Conservation (phyloP, 805 yeast genomes). For the Jamesozyma lodderae region DNA sequence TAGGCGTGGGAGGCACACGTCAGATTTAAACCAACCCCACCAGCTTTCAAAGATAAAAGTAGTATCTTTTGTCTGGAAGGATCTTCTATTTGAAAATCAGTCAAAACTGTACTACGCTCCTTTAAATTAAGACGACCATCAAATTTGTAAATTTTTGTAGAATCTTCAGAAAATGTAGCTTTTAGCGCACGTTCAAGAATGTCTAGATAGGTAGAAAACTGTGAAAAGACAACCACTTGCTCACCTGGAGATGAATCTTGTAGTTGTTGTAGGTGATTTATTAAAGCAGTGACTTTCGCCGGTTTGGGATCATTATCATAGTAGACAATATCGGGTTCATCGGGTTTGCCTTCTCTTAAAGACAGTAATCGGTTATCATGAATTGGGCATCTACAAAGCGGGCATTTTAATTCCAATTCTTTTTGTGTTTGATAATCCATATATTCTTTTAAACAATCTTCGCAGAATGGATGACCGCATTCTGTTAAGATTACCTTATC, state of each 20-base stretch:
- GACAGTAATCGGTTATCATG: constrained; percentile 38
- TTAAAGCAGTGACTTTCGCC: constrained; percentile 62
- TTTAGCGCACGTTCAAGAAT: constrained; percentile 55
- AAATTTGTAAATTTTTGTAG: constrained; percentile 47
- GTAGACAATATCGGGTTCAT: constrained; percentile 9
- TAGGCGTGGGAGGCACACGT: constrained; percentile 80
- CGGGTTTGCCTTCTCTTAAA: constrained; percentile 10
- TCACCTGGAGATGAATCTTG: constrained; percentile 51
- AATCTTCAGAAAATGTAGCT: constrained; percentile 34
- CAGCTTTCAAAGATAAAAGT: constrained; percentile 75
- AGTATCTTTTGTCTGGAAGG: constrained; percentile 35
- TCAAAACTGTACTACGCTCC: constrained; percentile 54
- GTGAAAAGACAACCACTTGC: constrained; percentile 83
- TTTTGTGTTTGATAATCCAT: constrained; percentile 53
- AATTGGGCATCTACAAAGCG: constrained; percentile 59
- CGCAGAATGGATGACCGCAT: constrained; percentile 78
- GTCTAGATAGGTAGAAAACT: constrained; percentile 76
- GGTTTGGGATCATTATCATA: constrained; percentile 39
- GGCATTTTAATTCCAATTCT: constrained; percentile 49
- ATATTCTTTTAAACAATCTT: constrained; percentile 63
- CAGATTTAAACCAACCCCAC: constrained; percentile 86
- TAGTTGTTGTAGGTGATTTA: constrained; percentile 47
- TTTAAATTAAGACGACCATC: constrained; percentile 71
- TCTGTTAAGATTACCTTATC: constrained; percentile 47
- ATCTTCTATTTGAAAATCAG: constrained; percentile 38